Conservation (phyloP, 441 rosid genomes). For the Theobroma grandiflorum region DNA sequence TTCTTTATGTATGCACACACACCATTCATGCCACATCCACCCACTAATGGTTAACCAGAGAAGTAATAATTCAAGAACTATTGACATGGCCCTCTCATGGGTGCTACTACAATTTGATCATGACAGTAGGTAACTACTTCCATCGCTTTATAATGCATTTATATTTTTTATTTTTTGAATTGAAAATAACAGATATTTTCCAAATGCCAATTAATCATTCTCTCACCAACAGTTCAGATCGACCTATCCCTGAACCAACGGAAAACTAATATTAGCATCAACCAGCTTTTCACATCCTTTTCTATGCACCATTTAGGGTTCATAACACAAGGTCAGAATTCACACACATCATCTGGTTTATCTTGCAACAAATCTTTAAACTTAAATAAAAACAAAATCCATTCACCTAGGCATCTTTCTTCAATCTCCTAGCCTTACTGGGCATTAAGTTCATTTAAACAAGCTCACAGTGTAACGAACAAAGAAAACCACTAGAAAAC, state of each 20-base stretch:
- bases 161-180: not conserved
- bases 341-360: not conserved
- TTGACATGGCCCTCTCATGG: not conserved
- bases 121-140: not conserved
- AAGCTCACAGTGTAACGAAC: constrained; percentile 2
- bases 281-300: constrained; percentile 20
- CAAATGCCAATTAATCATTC: constrained; percentile 10
- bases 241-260: not conserved
- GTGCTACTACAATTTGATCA: not conserved
- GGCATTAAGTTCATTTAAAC: constrained; percentile 19
- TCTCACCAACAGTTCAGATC: not conserved
- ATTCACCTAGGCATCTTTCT: constrained; percentile 7
- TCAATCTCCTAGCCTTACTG: constrained; percentile 12
- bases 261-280: not conserved
- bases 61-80: not conserved
- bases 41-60: not conserved
- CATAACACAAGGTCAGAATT: constrained; percentile 1
- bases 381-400: not conserved
- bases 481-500: not conserved
- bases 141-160: not conserved
- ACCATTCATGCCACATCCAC: not conserved
- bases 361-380: constrained; percentile 7
- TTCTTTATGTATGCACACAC: not conserved
- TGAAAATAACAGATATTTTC: not conserved
- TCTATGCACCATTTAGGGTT: not conserved